Conservation (phyloP, 2,329 filamentous ascomycete genomes). For the Samsoniella hepiali region DNA sequence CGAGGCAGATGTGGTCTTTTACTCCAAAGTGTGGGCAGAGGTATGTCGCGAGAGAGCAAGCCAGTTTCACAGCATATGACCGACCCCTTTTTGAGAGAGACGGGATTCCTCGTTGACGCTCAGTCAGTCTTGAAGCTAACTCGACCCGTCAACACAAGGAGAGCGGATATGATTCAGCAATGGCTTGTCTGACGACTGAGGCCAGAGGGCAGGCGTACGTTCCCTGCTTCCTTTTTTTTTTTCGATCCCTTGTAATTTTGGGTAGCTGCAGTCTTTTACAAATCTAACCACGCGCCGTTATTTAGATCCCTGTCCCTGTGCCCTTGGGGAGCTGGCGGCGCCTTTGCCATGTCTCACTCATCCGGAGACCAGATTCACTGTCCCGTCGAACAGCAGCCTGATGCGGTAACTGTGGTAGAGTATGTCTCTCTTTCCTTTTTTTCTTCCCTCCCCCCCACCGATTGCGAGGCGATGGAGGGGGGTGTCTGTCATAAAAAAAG, state of each 20-base stretch:
- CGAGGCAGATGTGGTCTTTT: constrained; percentile 69
- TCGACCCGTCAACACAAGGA: constrained; percentile 24
- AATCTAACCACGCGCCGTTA: constrained; percentile 12
- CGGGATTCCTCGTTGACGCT: too few relatives aligned
- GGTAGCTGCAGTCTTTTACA: background rate
- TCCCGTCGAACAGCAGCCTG: constrained; percentile 39
- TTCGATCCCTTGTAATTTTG: background rate
- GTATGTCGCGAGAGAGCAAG: constrained; percentile 39
- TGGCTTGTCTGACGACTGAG: constrained; percentile 50
- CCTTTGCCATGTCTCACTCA: constrained; percentile 32
- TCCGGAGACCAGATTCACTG: constrained; percentile 32
- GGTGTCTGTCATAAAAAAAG: background rate
- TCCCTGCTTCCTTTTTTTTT: constrained; percentile 1
- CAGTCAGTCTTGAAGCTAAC: background rate
- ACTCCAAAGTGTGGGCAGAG: constrained; percentile 68
- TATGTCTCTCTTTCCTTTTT: constrained; percentile 31
- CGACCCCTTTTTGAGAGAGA: background rate
- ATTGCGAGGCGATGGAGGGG: background rate
- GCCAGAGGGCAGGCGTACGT: constrained; percentile 44
- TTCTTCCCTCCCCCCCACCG: background rate
- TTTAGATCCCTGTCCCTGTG: constrained; percentile 48
- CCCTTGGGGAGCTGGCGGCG: constrained; percentile 57
- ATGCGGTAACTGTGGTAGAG: constrained; percentile 53
- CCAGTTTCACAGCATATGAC: background rate
- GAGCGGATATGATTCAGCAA: constrained; percentile 43